A percentile compares a stretch with the other conserved stretches of the same genome.
phyloP scores from a whole-genome alignment of 2,329 filamentous ascomycete species.

The Hymenoscyphus albidus region DNA sequence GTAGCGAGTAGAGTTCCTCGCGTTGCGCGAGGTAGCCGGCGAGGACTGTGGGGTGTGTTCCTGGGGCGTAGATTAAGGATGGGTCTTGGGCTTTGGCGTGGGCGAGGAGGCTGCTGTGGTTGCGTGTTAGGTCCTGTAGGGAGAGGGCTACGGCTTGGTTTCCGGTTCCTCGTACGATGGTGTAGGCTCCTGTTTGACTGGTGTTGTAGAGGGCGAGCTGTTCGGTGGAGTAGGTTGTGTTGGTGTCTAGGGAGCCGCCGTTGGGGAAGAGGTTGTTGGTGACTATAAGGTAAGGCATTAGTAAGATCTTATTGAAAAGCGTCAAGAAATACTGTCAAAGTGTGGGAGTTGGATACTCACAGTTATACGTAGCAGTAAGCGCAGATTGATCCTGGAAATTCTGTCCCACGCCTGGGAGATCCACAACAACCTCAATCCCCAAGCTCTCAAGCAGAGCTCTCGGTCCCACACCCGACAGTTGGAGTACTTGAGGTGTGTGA shows the following conservation, averaged over 20 bases:
- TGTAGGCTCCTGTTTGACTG: conserved; percentile 12
- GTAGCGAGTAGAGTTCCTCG: conserved; percentile 26
- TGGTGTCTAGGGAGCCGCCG: conserved; percentile 9
- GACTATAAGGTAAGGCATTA: conserved; percentile 5
- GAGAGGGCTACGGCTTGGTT: conserved; percentile 15
- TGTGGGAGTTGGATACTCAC: conserved; percentile 4
- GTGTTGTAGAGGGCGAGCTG: conserved; percentile 31
- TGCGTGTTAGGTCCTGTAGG: conserved; percentile 12
- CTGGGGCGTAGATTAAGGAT: conserved; percentile 11
- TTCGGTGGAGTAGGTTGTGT: conserved; percentile 30
- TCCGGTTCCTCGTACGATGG: conserved; percentile 26
- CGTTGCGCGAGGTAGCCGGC: conserved; percentile 17
- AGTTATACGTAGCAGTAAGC: conserved; percentile 13
- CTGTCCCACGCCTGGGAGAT: conserved; percentile 41
- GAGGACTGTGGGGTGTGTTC: conserved; percentile 16
- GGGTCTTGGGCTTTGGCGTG: conserved; percentile 14
- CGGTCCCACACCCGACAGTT: conserved; percentile 30
- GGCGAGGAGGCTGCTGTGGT: conserved; percentile 11
- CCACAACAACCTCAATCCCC: conserved; percentile 35
- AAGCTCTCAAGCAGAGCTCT: conserved; percentile 31
- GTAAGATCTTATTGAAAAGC: neutral
- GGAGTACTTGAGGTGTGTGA: conserved; percentile 23
- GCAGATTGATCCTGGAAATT: conserved; percentile 35
- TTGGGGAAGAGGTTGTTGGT: conserved; percentile 15
- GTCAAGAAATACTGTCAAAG: too few relatives aligned